Evolutionary conservation across 768 basidiomycete species (phyloP).

Genomic region (Trametes villosa): DNA sequence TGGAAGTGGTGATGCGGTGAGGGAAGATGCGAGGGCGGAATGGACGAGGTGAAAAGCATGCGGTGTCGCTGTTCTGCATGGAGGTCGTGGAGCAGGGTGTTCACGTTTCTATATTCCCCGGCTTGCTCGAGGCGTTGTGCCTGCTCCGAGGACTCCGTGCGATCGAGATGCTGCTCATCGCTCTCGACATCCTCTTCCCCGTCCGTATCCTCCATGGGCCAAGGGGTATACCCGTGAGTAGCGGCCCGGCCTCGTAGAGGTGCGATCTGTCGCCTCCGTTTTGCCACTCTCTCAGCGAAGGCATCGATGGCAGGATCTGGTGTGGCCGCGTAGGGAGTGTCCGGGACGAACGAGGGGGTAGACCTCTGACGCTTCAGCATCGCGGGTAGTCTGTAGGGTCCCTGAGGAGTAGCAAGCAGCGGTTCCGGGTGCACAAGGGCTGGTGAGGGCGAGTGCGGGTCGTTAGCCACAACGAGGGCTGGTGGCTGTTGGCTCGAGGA

Average conservation of each 20-base stretch:
- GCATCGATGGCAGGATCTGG: constrained; percentile 18
- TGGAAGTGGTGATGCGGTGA: background rate
- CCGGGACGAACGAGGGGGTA: constrained; percentile 31
- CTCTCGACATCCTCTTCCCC: constrained; percentile 30
- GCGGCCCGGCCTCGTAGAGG: background rate
- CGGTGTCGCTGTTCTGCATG: constrained; percentile 73
- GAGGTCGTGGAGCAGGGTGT: constrained; percentile 69
- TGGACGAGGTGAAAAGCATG: constrained; percentile 43
- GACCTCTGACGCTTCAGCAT: constrained; percentile 62
- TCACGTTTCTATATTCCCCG: constrained; percentile 60
- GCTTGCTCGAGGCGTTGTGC: constrained; percentile 28
- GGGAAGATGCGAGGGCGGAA: background rate
- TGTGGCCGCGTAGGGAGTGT: constrained; percentile 3
- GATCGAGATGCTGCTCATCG: constrained; percentile 10
- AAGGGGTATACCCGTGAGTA: background rate
- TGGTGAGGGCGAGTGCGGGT: background rate
- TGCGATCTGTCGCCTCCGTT: constrained; percentile 23
- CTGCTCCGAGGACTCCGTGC: background rate
- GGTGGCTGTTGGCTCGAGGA: constrained; percentile 11
- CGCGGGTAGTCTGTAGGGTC: background rate
- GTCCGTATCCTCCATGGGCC: constrained; percentile 14
- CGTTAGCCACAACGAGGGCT: background rate
- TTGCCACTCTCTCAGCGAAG: constrained; percentile 22
- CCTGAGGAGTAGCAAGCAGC: background rate
- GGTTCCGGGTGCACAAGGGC: background rate